A percentile compares a stretch with the other conserved stretches of the same genome.
Conservation (phyloP, 2,329 filamentous ascomycete species). For the Botrytis sinoallii region DNA sequence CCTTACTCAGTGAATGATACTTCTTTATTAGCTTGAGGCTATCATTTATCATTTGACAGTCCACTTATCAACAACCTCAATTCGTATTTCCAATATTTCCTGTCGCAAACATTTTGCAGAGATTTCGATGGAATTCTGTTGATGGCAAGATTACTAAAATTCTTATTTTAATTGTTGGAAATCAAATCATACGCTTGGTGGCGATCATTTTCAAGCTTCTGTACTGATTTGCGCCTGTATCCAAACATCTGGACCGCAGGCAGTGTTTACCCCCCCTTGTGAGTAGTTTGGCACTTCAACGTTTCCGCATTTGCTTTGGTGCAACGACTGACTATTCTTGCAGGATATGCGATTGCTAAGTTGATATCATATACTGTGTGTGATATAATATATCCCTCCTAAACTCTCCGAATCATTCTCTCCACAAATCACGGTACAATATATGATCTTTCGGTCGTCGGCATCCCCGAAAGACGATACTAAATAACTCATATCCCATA, state of each 20-base stretch:
- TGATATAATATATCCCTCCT: not conserved
- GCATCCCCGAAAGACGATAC: not conserved
- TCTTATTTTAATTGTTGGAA: not conserved
- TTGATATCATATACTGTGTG: not conserved
- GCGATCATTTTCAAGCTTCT: not conserved
- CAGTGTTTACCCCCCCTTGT: not conserved
- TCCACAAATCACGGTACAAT: slow-evolving; percentile 1
- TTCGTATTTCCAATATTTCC: not conserved
- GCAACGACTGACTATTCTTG: not conserved
- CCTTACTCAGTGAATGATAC: not conserved
- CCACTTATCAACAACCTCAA: slow-evolving; percentile 1
- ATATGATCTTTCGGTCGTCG: not conserved
- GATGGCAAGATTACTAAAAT: not conserved
- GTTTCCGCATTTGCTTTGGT: not conserved
- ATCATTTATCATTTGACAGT: not conserved
- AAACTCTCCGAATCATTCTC: not conserved
- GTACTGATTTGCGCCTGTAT: not conserved
- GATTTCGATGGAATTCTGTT: not conserved
- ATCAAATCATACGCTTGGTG: not conserved
- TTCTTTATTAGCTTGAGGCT: not conserved
- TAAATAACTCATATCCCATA: not conserved
- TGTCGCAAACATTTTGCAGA: not conserved
- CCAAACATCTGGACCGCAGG: not conserved
- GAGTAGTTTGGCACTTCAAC: not conserved
- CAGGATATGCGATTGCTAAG: not conserved